phyloP scores from a whole-genome alignment of 2,329 filamentous ascomycete species.

The Berkeleyomyces basicola region DNA sequence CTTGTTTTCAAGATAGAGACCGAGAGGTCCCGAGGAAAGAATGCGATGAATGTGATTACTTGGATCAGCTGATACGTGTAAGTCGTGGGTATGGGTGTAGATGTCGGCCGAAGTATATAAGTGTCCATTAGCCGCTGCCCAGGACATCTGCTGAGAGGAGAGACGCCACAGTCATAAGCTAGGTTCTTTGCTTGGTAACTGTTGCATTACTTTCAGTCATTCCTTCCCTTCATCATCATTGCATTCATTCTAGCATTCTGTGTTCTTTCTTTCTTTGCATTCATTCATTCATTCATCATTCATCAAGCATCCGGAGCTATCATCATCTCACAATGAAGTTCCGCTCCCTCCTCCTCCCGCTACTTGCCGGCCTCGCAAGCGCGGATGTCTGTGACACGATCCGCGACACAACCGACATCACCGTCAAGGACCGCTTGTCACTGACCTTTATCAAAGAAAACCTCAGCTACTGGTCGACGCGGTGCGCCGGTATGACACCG shows the following conservation, averaged over 20 bases:
- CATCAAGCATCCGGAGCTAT: not conserved
- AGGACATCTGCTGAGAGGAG: too few species aligned
- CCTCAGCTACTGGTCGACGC: constrained; percentile 21
- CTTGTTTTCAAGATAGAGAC: too few species aligned
- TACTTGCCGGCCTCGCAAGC: not conserved
- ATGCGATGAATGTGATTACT: too few species aligned
- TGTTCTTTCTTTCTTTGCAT: not conserved
- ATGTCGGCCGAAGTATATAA: too few species aligned
- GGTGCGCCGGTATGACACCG: constrained; percentile 17
- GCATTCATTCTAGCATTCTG: not conserved
- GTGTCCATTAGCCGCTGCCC: too few species aligned
- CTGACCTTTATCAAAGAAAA: not conserved
- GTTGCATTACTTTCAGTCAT: too few species aligned
- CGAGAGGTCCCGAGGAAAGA: too few species aligned
- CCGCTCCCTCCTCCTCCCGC: not conserved
- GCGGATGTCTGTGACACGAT: not conserved
- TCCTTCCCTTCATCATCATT: not conserved
- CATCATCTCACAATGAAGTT: not conserved
- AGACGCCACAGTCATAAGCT: too few species aligned
- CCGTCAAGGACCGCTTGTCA: not conserved
- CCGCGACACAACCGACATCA: not conserved
- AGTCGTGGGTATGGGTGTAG: too few species aligned
- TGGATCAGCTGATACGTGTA: too few species aligned
- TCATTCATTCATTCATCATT: too few species aligned
- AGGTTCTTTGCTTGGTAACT: too few species aligned